A percentile compares a stretch with the other conserved stretches of the same genome.
phyloP scores from a whole-genome alignment of 2,329 filamentous ascomycete species.

The Botrytis sinoallii region DNA sequence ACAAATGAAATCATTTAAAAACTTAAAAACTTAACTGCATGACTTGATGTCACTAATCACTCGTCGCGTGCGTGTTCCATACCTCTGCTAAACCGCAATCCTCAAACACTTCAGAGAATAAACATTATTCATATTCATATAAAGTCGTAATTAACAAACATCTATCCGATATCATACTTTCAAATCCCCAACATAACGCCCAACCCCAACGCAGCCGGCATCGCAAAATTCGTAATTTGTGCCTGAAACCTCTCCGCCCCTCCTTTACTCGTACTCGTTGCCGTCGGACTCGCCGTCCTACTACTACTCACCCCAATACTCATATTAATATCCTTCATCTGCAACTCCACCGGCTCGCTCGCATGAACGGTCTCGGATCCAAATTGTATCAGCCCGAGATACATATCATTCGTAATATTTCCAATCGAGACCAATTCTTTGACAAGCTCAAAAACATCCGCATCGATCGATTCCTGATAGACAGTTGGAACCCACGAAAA shows the following conservation, averaged over 20 bases:
- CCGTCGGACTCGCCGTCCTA: neutral
- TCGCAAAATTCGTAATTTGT: slow-evolving; percentile 18
- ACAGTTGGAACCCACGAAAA: slow-evolving; percentile 8
- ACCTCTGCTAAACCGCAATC: neutral
- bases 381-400: slow-evolving; percentile 13
- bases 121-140: slow-evolving; percentile 5
- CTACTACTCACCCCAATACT: neutral
- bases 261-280: slow-evolving; percentile 4
- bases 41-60: neutral
- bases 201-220: slow-evolving; percentile 15
- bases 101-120: neutral
- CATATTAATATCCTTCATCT: slow-evolving; percentile 13
- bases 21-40: neutral
- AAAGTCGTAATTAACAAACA: neutral
- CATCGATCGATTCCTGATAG: slow-evolving; percentile 9
- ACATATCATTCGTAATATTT: slow-evolving; percentile 8
- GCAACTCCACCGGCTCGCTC: neutral
- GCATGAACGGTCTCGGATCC: slow-evolving; percentile 12
- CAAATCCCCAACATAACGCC: slow-evolving; percentile 7
- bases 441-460: neutral
- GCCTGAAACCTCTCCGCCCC: neutral
- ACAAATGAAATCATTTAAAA: neutral
- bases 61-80: neutral
- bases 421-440: neutral
- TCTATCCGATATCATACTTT: neutral